These are phyloP conservation scores for Arachnomyces sp. DNA, from an alignment of 2,329 filamentous ascomycete species.

Conservation along the genomic window DNA sequence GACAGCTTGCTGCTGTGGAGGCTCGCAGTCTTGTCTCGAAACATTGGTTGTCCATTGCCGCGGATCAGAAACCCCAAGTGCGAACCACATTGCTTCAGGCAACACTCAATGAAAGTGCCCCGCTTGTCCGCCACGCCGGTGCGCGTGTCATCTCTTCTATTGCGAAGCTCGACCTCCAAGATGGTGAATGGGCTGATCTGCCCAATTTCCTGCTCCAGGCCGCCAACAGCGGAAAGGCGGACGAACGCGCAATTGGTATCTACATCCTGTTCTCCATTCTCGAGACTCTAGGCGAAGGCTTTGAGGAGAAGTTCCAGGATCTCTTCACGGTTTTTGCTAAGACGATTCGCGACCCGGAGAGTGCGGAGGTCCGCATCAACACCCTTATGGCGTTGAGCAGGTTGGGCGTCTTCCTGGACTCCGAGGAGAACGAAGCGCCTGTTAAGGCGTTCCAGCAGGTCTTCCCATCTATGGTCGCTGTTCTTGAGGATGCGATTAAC, in stretches of 20 bases:
- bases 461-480: conserved; percentile 79
- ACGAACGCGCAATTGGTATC: conserved; percentile 80
- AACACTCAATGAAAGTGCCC: conserved; percentile 69
- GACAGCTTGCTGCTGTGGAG: conserved; percentile 89
- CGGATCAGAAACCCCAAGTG: conserved; percentile 69
- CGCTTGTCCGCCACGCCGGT: conserved; percentile 74
- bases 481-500: conserved; percentile 77
- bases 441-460: conserved; percentile 70
- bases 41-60: conserved; percentile 72
- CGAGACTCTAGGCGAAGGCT: conserved; percentile 77
- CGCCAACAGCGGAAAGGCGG: conserved; percentile 63
- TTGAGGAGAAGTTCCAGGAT: conserved; percentile 70
- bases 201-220: conserved; percentile 72
- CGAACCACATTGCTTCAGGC: conserved; percentile 77
- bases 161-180: conserved; percentile 75
- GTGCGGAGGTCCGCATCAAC: conserved; percentile 87
- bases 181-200: conserved; percentile 78
- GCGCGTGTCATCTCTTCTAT: conserved; percentile 83
- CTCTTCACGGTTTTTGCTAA: conserved; percentile 77
- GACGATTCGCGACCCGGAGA: conserved; percentile 85
- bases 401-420: conserved; percentile 77
- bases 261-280: conserved; percentile 91
- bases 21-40: conserved; percentile 72
- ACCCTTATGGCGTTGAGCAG: conserved; percentile 85
- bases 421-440: conserved; percentile 71